These are phyloP conservation scores for Metschnikowia lochheadii DNA, from an alignment of 805 yeast species.

Conservation along the genomic window DNA sequence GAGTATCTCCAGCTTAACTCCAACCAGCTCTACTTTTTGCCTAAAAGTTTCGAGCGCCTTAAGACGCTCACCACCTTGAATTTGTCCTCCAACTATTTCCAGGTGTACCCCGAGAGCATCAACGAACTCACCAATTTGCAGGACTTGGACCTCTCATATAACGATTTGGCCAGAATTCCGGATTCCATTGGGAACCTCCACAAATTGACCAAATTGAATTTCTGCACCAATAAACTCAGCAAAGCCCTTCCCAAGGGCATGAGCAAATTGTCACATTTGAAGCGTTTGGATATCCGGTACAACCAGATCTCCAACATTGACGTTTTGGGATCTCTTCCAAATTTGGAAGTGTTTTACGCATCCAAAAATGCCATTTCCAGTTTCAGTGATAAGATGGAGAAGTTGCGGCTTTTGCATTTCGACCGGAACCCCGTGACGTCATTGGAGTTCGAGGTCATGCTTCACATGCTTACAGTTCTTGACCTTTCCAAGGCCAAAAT, in stretches of 20 bases:
- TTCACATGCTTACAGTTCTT: slow-evolving; percentile 62
- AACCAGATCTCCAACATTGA: slow-evolving; percentile 57
- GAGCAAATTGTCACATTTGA: slow-evolving; percentile 49
- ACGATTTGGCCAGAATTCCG: slow-evolving; percentile 62
- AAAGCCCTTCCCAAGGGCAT: slow-evolving; percentile 52
- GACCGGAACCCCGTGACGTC: slow-evolving; percentile 83
- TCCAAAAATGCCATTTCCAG: slow-evolving; percentile 73
- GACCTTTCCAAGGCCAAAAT: slow-evolving; percentile 81
- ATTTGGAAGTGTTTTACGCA: slow-evolving; percentile 66
- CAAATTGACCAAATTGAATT: slow-evolving; percentile 62
- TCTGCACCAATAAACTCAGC: slow-evolving; percentile 67
- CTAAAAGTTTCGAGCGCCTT: slow-evolving; percentile 55
- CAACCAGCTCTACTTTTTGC: slow-evolving; percentile 64
- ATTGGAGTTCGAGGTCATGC: slow-evolving; percentile 49
- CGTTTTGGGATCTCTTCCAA: slow-evolving; percentile 52
- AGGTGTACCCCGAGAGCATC: slow-evolving; percentile 60
- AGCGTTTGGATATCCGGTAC: slow-evolving; percentile 73
- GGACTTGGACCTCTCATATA: slow-evolving; percentile 79
- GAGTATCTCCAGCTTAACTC: slow-evolving; percentile 66
- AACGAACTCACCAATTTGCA: slow-evolving; percentile 54
- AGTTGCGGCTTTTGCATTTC: slow-evolving; percentile 63
- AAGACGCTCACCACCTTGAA: slow-evolving; percentile 57
- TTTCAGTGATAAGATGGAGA: slow-evolving; percentile 59
- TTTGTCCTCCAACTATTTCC: slow-evolving; percentile 72
- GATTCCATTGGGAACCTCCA: slow-evolving; percentile 53